These are phyloP conservation scores for Candida sojae DNA, from an alignment of 1,139 yeast species.

Conservation along the genomic window DNA sequence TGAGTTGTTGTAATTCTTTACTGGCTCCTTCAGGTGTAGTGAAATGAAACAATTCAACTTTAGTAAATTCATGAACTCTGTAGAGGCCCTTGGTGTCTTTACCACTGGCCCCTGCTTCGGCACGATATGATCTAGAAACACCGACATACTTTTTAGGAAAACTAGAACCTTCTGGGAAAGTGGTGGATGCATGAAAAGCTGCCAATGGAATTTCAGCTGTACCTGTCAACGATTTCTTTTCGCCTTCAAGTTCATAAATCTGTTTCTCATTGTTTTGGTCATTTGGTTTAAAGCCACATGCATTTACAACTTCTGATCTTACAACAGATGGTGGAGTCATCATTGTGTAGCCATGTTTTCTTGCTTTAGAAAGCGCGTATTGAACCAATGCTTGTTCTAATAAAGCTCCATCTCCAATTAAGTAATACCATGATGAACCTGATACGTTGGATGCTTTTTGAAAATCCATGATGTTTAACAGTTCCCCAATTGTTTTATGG, in stretches of 20 bases:
- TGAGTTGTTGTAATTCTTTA: constrained; percentile 59
- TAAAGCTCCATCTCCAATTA: constrained; percentile 83
- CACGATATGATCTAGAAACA: constrained; percentile 83
- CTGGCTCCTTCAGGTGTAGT: constrained; percentile 47
- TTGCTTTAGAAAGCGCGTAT: constrained; percentile 69
- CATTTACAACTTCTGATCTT: constrained; percentile 70
- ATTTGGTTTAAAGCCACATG: constrained; percentile 95
- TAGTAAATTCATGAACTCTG: constrained; percentile 97
- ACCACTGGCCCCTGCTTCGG: constrained; percentile 98
- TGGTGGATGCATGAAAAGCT: constrained; percentile 51
- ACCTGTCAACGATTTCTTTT: constrained; percentile 72
- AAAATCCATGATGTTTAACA: constrained; percentile 67
- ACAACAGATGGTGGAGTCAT: constrained; percentile 87
- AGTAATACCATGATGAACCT: constrained; percentile 89
- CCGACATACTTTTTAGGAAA: constrained; percentile 72
- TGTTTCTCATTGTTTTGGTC: constrained; percentile 89
- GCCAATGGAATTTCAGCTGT: constrained; percentile 97
- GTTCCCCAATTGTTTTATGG: constrained; percentile 68
- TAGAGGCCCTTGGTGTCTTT: constrained; percentile 89
- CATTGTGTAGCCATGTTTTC: constrained; percentile 66
- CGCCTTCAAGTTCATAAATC: constrained; percentile 62
- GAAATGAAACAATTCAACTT: constrained; percentile 91
- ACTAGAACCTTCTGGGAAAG: constrained; percentile 22
- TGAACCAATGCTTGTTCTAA: constrained; percentile 89
- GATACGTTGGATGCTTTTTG: constrained; percentile 70